phyloP scores from a whole-genome alignment of 192 early-diverging fungal species.

The Backusella sp. region DNA sequence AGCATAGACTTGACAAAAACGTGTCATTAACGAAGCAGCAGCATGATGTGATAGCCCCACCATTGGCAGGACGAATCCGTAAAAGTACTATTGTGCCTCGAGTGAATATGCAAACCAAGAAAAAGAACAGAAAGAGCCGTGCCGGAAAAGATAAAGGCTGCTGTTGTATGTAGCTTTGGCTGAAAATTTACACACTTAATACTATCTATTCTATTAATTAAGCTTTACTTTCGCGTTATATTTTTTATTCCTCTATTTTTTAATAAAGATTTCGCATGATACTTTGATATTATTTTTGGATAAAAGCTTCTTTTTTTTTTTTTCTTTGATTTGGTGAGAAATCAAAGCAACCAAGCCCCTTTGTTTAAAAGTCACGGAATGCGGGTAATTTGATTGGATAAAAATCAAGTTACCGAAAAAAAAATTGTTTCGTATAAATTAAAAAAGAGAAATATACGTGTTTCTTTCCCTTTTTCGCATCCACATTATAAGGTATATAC shows the following conservation, averaged over 20 bases:
- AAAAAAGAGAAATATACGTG: neutral
- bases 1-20: neutral
- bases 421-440: conserved; percentile 3
- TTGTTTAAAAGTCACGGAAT: neutral
- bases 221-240: neutral
- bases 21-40: neutral
- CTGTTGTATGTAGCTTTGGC: neutral
- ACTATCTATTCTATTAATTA: neutral
- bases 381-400: neutral
- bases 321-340: neutral
- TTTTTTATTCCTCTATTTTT: neutral
- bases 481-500: neutral
- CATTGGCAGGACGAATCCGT: neutral
- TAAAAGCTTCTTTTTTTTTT: neutral
- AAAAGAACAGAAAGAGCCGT: neutral
- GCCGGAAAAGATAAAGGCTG: neutral
- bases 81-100: neutral
- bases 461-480: neutral
- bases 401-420: neutral
- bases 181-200: neutral
- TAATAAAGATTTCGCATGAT: neutral
- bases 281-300: neutral
- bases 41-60: neutral
- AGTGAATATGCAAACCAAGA: neutral
- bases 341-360: too few species aligned